Evolutionary conservation across 495 filamentous ascomycete species (phyloP), one percentile per base, ranked within the genome.

Genomic region (Diplogelasinospora grovesii): DNA sequence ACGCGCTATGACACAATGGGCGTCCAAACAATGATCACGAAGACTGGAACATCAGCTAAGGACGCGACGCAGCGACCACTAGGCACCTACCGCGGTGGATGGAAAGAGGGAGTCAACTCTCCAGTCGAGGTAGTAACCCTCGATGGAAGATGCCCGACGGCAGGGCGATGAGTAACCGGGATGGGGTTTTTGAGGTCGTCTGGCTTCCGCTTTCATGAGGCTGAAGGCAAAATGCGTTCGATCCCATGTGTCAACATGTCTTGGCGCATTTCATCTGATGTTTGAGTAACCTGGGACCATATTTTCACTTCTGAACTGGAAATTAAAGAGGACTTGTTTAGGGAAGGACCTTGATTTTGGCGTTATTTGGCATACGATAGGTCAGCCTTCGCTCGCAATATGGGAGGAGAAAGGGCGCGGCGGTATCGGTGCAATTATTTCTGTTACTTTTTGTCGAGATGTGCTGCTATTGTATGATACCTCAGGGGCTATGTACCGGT

Each of bases 141-240:
- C 52, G 71, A 40, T 75, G 71, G 71, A 69, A 59, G 22, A 55
- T 64, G 23, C 39, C 49, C n/a, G 57, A 61, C 24, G 69, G 63
- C 19, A 51, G 60, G 22, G 48, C 54, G 4, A 71, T 75, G 66
- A 64, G 57, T 22, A 51, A 60, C n/a, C 41, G 60, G 6, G 71
- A 75, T 44, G 71, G 70, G 3, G 45, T 75, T 21, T 46, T 75
- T n/a, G 71, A 75, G 50, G 51, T 75, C 43, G 63, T 75, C 23
- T 75, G 71, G 71, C 41, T 72, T 29, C 61, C 66, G 2, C n/a
- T n/a, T n/a, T n/a, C n/a, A n/a, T n/a, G n/a, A n/a, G n/a, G n/a
- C n/a, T n/a, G 47, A 50, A 35, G 3, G 9, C 14, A 38, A 13
- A 23, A 25, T n/a, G 14, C 18, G 4, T 15, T 18, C 8, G 18